Evolutionary conservation across 495 filamentous ascomycete species (phyloP).

Genomic region (Hypoxylon trugodes): DNA sequence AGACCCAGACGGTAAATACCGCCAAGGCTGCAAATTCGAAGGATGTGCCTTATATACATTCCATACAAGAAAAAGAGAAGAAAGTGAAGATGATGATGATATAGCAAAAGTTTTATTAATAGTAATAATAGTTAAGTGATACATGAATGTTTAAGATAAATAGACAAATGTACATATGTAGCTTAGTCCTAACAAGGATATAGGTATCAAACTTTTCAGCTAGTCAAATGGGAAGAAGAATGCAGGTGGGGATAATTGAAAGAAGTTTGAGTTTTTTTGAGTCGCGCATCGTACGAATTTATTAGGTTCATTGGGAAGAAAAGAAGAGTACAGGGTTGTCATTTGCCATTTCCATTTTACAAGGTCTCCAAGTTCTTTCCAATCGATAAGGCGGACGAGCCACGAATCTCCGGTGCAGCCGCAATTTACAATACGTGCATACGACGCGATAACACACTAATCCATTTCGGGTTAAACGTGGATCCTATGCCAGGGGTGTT

Average conservation of each 20-base stretch:
- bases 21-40: conserved; percentile 13
- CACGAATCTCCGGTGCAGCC: conserved; percentile 36
- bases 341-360: background rate
- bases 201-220: background rate
- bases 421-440: conserved; percentile 39
- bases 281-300: background rate
- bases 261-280: background rate
- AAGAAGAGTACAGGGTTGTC: no score
- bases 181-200: background rate
- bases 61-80: conserved; percentile 1
- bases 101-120: background rate
- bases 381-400: conserved; percentile 32
- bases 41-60: no score
- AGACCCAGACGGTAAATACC: conserved; percentile 19
- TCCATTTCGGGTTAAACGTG: conserved; percentile 26
- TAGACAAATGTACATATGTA: background rate
- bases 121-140: no score
- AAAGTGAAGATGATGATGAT: conserved; percentile 1
- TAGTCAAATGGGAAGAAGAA: background rate
- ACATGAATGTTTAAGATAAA: background rate
- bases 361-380: background rate
- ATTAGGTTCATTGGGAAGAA: background rate
- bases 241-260: background rate
- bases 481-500: conserved; percentile 18
- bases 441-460: conserved; percentile 31